These are phyloP conservation scores for Fusarium euwallaceae DNA, from an alignment of 2,329 filamentous ascomycete genomes.

Conservation along the genomic window DNA sequence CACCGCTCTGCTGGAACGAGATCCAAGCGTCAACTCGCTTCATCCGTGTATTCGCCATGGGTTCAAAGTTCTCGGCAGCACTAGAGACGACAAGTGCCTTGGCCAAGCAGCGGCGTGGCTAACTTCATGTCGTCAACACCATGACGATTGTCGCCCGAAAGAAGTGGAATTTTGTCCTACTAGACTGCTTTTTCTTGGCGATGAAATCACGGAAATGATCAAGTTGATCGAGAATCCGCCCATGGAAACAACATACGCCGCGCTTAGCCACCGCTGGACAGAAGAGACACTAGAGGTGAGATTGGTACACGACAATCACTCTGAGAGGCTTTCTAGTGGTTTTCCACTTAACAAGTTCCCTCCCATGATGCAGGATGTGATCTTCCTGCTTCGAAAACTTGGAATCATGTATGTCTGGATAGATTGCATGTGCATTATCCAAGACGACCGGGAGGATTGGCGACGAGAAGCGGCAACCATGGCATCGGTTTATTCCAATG, in stretches of 20 bases:
- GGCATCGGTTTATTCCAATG: constrained; percentile 4
- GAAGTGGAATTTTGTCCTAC: background rate
- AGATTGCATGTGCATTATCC: constrained; percentile 15
- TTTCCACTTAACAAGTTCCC: background rate
- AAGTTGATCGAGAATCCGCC: background rate
- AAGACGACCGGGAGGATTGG: constrained; percentile 15
- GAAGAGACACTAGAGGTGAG: background rate
- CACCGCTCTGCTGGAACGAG: background rate
- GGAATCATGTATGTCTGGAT: constrained; percentile 9
- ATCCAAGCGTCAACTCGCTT: background rate
- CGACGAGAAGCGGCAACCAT: constrained; percentile 10
- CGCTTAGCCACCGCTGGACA: background rate
- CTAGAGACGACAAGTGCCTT: background rate
- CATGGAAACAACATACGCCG: background rate
- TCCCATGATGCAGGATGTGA: background rate
- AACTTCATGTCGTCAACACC: background rate
- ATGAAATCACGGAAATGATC: background rate
- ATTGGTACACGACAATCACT: background rate
- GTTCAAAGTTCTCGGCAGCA: background rate
- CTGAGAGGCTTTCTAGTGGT: background rate
- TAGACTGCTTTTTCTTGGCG: background rate
- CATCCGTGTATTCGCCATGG: background rate
- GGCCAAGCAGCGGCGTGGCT: background rate
- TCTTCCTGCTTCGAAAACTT: background rate
- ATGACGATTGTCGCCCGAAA: background rate